Conservation (phyloP, 1,284 basidiomycete species). For the Sporisorium scitamineum region DNA sequence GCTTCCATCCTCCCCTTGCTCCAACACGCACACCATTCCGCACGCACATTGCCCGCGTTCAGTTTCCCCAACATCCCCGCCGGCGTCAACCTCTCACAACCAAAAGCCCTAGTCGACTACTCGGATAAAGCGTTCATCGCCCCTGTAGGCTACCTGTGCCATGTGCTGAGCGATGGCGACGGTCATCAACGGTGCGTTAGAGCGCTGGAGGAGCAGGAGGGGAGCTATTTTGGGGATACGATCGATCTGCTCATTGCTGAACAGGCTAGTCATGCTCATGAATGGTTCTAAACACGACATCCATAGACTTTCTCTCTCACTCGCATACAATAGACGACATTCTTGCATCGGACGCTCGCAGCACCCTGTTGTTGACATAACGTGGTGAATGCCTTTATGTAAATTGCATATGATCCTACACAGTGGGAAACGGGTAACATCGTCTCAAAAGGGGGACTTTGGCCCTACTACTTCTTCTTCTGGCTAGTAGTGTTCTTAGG, state of each 20-base stretch:
- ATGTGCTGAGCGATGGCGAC: constrained; percentile 48
- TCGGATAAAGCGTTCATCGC: constrained; percentile 64
- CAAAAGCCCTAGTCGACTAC: constrained; percentile 55
- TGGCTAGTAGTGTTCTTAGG: constrained; percentile 76
- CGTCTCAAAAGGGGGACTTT: not conserved
- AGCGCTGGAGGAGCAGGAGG: constrained; percentile 41
- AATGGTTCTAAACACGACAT: constrained; percentile 35
- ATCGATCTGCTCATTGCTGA: constrained; percentile 63
- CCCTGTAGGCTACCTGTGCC: constrained; percentile 55
- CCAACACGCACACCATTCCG: constrained; percentile 47
- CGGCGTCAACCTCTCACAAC: constrained; percentile 34
- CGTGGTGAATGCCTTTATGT: not conserved
- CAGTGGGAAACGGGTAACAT: not conserved
- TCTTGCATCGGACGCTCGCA: not conserved
- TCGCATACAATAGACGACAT: constrained; percentile 1
- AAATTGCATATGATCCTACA: not conserved
- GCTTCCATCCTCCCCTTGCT: constrained; percentile 53
- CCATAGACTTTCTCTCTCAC: not conserved
- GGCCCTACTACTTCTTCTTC: constrained; percentile 75
- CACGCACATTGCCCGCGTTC: constrained; percentile 3
- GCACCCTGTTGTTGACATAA: not conserved
- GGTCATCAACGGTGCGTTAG: constrained; percentile 42
- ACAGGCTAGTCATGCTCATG: constrained; percentile 48
- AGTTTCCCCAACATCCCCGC: constrained; percentile 59
- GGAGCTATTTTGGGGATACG: constrained; percentile 62